Base-by-base conservation (phyloP, 2,329 filamentous ascomycete species). In the Fusarium neocosmosporiellum region DNA sequence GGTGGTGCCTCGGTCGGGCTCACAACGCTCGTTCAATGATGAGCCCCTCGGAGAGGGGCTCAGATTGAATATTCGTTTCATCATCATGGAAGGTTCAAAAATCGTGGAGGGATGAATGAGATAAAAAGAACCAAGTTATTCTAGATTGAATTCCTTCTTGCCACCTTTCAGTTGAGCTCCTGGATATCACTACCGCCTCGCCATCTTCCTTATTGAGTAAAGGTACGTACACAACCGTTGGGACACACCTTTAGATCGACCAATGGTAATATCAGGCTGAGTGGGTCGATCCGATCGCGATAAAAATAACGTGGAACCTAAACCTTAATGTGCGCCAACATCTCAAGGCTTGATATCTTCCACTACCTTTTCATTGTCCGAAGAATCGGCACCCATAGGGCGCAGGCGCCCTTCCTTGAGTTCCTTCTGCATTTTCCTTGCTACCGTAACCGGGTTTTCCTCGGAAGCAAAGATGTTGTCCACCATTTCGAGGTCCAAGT, bases 391-490 rank as follows among this genome's bases (percentile, higher is more conserved):
- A 3, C 70, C 70, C 8, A 67, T 58, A 14, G 59, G 59, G 1
- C 64, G 43, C 33, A 66, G 62, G 2, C 59, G 33, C 0, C 67
- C 67, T 20, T 67, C 65, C 39, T 70, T 72, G 63, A 63, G 66
- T 3, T 73, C 46, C 4, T 67, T 70, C 4, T 70, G 62, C 66
- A 70, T 70, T 1, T 57, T 36, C 0, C 16, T 41, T 2, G 54
- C 70, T 1, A 70, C 69, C 7, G 55, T 39, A 5, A 70, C 59
- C 14, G 33, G 55, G 5, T 62, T 70, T 29, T 67, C 62, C 0
- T 59, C 62, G 1, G 66, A 36, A 6, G 59, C 59, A 61, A 72
- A 72, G 5, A 72, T 70, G 14, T 57, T 58, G 0, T 72, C 62
- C 7, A 70, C 59, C 2, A 63, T 50, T 20, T 72, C 66, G 5